Percentiles rank a stretch among this genome's conserved stretches.
These are phyloP conservation scores for Aspergillus fructus DNA, from an alignment of 2,329 filamentous ascomycete genomes.

Conservation along the genomic window DNA sequence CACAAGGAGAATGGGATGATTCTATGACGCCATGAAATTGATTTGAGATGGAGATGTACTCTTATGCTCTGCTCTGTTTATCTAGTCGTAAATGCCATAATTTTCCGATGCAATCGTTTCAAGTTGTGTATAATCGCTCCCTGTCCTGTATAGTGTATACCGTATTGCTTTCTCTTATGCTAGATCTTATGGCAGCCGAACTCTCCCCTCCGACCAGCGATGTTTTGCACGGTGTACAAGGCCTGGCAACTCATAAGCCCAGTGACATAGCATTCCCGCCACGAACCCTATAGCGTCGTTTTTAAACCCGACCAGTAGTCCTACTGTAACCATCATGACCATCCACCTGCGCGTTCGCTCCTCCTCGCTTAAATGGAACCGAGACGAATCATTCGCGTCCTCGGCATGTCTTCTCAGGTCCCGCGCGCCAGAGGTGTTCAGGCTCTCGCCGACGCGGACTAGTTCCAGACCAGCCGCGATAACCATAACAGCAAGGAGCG, in stretches of 20 bases:
- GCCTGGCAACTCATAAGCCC: slow-evolving; percentile 55
- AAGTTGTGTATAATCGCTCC: background rate
- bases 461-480: slow-evolving; percentile 86
- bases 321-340: slow-evolving; percentile 86
- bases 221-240: slow-evolving; percentile 24
- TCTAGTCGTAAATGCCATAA: background rate
- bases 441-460: slow-evolving; percentile 76
- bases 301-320: slow-evolving; percentile 76
- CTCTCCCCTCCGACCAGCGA: slow-evolving; percentile 31
- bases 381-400: background rate
- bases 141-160: background rate
- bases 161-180: background rate
- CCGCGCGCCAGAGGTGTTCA: slow-evolving; percentile 72
- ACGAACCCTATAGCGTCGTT: slow-evolving; percentile 88
- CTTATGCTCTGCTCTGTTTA: background rate
- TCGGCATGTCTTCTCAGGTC: slow-evolving; percentile 46
- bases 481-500: slow-evolving; percentile 82
- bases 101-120: background rate
- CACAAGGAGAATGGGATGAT: background rate
- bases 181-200: slow-evolving; percentile 18
- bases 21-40: background rate
- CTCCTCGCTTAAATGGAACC: slow-evolving; percentile 53
- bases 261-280: slow-evolving; percentile 77
- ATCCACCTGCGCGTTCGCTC: slow-evolving; percentile 77
- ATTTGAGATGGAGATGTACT: background rate